Percentiles rank a stretch among this genome's conserved stretches.
phyloP scores from a whole-genome alignment of 2,329 filamentous ascomycete genomes.

The Aureobasidium sp. region DNA sequence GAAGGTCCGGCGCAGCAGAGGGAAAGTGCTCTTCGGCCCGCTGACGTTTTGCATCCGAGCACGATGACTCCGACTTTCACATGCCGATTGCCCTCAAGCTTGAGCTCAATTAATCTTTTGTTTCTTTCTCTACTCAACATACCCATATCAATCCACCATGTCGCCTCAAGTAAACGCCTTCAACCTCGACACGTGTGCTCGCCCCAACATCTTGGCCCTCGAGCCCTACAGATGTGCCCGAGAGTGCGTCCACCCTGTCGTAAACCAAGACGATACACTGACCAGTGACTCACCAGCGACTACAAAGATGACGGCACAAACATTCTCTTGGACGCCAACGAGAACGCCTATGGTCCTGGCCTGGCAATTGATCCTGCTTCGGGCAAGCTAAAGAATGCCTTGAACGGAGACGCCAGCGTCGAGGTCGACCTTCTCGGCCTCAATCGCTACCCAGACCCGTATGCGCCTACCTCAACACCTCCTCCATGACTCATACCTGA shows the following conservation, averaged over 20 bases:
- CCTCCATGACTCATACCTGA: slow-evolving; percentile 4
- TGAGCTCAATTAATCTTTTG: background rate
- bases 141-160: slow-evolving; percentile 3
- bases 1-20: background rate
- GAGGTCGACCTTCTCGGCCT: slow-evolving; percentile 72
- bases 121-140: background rate
- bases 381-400: slow-evolving; percentile 42
- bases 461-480: slow-evolving; percentile 21
- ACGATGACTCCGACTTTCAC: slow-evolving; percentile 13
- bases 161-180: slow-evolving; percentile 29
- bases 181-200: slow-evolving; percentile 43
- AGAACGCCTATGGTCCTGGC: slow-evolving; percentile 90
- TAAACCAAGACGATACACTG: background rate
- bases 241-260: slow-evolving; percentile 36
- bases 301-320: slow-evolving; percentile 98
- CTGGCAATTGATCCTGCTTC: slow-evolving; percentile 46
- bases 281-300: slow-evolving; percentile 47
- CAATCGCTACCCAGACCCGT: slow-evolving; percentile 91
- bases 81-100: background rate
- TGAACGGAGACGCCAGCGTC: slow-evolving; percentile 41
- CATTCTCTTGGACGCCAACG: slow-evolving; percentile 92
- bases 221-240: slow-evolving; percentile 49
- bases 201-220: slow-evolving; percentile 47
- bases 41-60: background rate
- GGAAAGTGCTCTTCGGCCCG: background rate